A percentile compares a stretch with the other conserved stretches of the same genome.
These are phyloP conservation scores for Clausena lansium DNA, from an alignment of 345 rosid species.

Conservation along the genomic window DNA sequence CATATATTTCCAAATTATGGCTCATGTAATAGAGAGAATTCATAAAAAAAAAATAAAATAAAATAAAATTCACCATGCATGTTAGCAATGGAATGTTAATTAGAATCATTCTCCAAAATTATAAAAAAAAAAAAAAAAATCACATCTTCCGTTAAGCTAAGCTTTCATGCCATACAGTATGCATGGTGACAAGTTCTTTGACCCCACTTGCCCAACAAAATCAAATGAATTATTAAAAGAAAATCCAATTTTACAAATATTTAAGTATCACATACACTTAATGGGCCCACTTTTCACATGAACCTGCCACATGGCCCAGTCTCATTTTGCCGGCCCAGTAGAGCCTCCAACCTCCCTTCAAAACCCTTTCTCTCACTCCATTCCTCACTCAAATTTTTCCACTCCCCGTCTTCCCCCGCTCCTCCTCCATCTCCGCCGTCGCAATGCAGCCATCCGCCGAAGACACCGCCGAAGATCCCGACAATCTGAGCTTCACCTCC, in stretches of 20 bases:
- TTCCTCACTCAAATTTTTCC: neutral
- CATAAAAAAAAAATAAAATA: neutral
- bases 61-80: neutral
- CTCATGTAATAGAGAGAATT: neutral
- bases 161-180: neutral
- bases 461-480: conserved; percentile 37
- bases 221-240: neutral
- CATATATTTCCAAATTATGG: neutral
- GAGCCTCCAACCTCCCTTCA: conserved; percentile 3
- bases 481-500: conserved; percentile 42
- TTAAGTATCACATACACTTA: neutral
- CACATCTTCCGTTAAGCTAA: neutral
- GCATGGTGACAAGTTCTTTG: neutral
- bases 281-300: conserved; percentile 21
- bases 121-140: neutral
- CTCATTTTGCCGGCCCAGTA: conserved; percentile 42
- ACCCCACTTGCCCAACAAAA: neutral
- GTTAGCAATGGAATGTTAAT: neutral
- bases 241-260: neutral
- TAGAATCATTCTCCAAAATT: neutral
- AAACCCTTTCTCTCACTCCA: conserved; percentile 6
- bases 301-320: conserved; percentile 36
- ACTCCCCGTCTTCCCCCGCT: conserved; percentile 5
- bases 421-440: conserved; percentile 9
- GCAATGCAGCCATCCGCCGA: conserved; percentile 29